A percentile compares a stretch with the other conserved stretches of the same genome.
These are phyloP conservation scores for Russula vinacea DNA, from an alignment of 768 basidiomycete genomes.

Conservation along the genomic window DNA sequence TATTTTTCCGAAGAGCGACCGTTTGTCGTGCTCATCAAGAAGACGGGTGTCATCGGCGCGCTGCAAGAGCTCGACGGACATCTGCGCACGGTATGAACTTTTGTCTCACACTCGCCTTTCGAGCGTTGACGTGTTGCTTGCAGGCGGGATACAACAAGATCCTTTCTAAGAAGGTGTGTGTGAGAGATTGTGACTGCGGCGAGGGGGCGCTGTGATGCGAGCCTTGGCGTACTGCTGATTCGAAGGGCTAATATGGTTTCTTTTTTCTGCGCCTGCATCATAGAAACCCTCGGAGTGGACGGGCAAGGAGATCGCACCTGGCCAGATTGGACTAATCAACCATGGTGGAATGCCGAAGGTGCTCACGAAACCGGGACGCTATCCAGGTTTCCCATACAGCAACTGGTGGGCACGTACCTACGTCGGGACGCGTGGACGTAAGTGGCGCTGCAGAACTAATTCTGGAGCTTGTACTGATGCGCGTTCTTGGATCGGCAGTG, in stretches of 20 bases:
- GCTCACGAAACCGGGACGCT: conserved; percentile 69
- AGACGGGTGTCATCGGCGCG: conserved; percentile 64
- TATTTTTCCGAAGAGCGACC: conserved; percentile 52
- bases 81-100: conserved; percentile 45
- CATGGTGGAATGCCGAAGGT: conserved; percentile 82
- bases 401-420: conserved; percentile 86
- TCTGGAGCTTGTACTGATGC: background rate
- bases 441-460: conserved; percentile 32
- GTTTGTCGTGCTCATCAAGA: conserved; percentile 68
- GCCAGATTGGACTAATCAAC: conserved; percentile 69
- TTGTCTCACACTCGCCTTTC: background rate
- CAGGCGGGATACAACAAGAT: conserved; percentile 57
- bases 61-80: conserved; percentile 66
- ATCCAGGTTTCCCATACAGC: conserved; percentile 68
- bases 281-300: conserved; percentile 64
- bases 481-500: conserved; percentile 37
- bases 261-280: background rate
- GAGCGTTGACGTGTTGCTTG: background rate
- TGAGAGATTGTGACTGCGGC: background rate
- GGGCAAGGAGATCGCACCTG: conserved; percentile 69
- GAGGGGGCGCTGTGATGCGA: background rate
- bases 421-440: conserved; percentile 65
- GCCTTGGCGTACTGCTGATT: background rate
- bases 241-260: background rate
- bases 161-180: conserved; percentile 58